These are phyloP conservation scores for Pseudozyma thailandica DNA, from an alignment of 1,284 basidiomycete genomes.

Conservation along the genomic window DNA sequence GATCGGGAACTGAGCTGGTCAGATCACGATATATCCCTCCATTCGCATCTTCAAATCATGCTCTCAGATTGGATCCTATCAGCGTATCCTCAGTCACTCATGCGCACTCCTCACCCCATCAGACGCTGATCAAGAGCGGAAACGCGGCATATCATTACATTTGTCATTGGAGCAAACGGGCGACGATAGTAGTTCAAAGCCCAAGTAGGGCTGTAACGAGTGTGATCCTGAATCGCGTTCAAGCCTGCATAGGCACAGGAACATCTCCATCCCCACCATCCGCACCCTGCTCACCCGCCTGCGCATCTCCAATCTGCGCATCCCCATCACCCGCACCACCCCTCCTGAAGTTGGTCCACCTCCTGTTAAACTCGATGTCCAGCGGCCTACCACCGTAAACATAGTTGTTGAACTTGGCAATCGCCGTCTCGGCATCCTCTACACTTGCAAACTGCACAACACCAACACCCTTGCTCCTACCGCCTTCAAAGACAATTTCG, in stretches of 20 bases:
- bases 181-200: too few relatives aligned
- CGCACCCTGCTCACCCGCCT: background rate
- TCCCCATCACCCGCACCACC: constrained; percentile 19
- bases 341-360: constrained; percentile 50
- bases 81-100: too few relatives aligned
- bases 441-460: constrained; percentile 93
- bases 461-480: constrained; percentile 89
- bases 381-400: constrained; percentile 60
- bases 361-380: constrained; percentile 59
- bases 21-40: too few relatives aligned
- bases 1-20: too few relatives aligned
- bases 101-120: too few relatives aligned
- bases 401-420: constrained; percentile 69
- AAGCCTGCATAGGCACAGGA: constrained; percentile 30
- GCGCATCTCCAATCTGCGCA: constrained; percentile 16
- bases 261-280: constrained; percentile 14
- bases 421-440: constrained; percentile 89
- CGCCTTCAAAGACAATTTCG: constrained; percentile 90
- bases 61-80: too few relatives aligned
- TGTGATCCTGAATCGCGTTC: background rate
- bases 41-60: too few relatives aligned
- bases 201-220: background rate
- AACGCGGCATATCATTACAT: constrained; percentile 12
- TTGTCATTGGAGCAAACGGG: background rate
- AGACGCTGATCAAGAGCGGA: too few relatives aligned